Base-by-base conservation (phyloP, 768 basidiomycete species). In the Termitomyces sp. region DNA sequence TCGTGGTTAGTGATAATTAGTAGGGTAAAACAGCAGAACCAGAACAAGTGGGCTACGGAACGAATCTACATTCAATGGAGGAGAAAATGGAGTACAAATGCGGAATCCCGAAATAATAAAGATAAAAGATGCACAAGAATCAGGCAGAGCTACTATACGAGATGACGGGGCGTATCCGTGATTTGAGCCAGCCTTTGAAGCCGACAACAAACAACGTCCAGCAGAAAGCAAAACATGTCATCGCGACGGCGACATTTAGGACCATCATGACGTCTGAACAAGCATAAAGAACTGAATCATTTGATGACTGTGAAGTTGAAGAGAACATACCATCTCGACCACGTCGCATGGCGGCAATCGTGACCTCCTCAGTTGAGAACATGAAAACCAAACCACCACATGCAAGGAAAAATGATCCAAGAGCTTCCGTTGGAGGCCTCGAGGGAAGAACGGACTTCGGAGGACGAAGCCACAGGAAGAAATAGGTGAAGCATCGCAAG, bases 341-440 rank as follows among this genome's bases (percentile, higher is more conserved):
- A 65, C 85, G 78, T 56, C 95, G 79, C 94, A 98, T 97, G 17
- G 94, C 94, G 12, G 91, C 89, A 59, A 91, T 82, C 3, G 91
- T 90, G 21, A 98, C 68, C 64, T 96, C 92, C 71, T 98, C 94
- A 8, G 87, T 88, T 37, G 89, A 92, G 57, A 94, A 82, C 69
- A 95, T 91, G 73, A 98, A 98, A 50, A 86, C 79, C 56, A 98
- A 68, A 10, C 96, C 96, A 46, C 95, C 95, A 54, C 87, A 87
- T 7, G 94, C 82, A 50, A 95, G 76, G 73, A 89, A 89, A 71
- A 98, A 91, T 57, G 90, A 82, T 15, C 87, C 91, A 41, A 98
- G 72, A 5, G 88, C 88, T 74, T 98, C 96, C 0, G 95, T 95
- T 0, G 95, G 96, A 5, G 96, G 96, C 9, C 94, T 84, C 14